Evolutionary conservation across 148 eudicot genomes (phyloP), one percentile per base, ranked within the genome.

Genomic region (Rhododendron mucronatum): DNA sequence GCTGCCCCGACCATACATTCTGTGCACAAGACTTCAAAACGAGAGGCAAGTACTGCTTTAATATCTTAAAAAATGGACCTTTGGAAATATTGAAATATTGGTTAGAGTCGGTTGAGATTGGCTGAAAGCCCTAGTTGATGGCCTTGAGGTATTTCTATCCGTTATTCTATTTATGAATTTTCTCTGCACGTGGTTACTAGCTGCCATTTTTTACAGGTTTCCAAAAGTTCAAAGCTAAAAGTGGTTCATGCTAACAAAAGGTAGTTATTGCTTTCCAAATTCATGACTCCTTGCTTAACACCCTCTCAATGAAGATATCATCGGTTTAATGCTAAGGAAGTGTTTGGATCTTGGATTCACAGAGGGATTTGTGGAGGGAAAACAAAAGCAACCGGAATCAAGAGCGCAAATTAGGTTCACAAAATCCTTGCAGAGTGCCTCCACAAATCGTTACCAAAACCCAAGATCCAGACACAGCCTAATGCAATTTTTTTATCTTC

Each of bases 41-140:
- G 28, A 65, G 95, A 91, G 93, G 94, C 91, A 86, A 53, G 74
- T 51, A 2, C 4, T 82, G 5, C 11, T 81, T 81, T 14, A 35
- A 33, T 73, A 41, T 6, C 48, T 1, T 63, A 74, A 14, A 26
- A 11, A 35, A 11, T 14, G 61, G 7, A 61, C 47, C 55, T 21
- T 57, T 51, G 44, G 79, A 78, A 37, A 63, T 15, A 50, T 0
- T 18, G 18, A 84, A 33, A 20, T 84, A 47, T 23, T 12, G 81
- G 1, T 21, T 51, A 51, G 57, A 21, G 13, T 50, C 18, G 18
- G 4, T 7, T 44, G 65, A 5, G 2, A 12, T 45, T 67, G n/a
- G 26, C 55, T 53, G 14, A 12, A 71, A 35, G 21, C 1, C 6
- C 7, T 21, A 84, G 48, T 84, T 71, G 76, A 73, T 71, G 21